phyloP scores from a whole-genome alignment of 2,329 filamentous ascomycete species.

The Colletotrichum sp. region DNA sequence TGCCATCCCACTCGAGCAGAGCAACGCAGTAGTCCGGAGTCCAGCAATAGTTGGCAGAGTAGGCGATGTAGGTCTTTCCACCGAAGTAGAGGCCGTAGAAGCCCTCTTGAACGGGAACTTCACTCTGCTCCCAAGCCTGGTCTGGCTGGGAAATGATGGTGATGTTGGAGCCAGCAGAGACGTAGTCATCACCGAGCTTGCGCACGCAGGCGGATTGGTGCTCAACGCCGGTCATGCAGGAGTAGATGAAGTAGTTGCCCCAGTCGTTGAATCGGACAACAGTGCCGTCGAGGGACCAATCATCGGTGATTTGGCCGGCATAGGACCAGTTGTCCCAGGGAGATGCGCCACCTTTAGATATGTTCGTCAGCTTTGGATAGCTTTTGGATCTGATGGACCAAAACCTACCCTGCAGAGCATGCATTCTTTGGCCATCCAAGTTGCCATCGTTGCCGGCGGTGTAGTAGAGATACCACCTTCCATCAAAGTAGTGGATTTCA shows the following conservation, averaged over 20 bases:
- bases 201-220: conserved; percentile 43
- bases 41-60: conserved; percentile 62
- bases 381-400: neutral
- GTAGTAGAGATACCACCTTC: conserved; percentile 61
- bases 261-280: conserved; percentile 50
- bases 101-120: conserved; percentile 58
- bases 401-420: conserved; percentile 52
- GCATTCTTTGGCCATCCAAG: conserved; percentile 52
- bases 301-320: conserved; percentile 46
- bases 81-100: conserved; percentile 56
- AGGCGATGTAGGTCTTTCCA: conserved; percentile 56
- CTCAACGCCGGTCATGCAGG: conserved; percentile 49
- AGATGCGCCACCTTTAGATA: conserved; percentile 47
- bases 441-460: conserved; percentile 50
- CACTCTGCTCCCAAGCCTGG: conserved; percentile 53
- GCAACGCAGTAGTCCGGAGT: conserved; percentile 58
- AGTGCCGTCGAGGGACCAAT: conserved; percentile 60
- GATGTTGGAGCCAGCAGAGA: conserved; percentile 44
- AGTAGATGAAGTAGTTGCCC: conserved; percentile 59
- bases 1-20: conserved; percentile 56
- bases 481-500: conserved; percentile 56
- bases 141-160: conserved; percentile 56
- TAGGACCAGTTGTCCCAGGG: conserved; percentile 58
- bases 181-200: conserved; percentile 41
- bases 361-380: neutral